Percentiles rank a stretch among this genome's conserved stretches.
Conservation (phyloP, 2,329 filamentous ascomycete species). For the Dissoconium aciculare region DNA sequence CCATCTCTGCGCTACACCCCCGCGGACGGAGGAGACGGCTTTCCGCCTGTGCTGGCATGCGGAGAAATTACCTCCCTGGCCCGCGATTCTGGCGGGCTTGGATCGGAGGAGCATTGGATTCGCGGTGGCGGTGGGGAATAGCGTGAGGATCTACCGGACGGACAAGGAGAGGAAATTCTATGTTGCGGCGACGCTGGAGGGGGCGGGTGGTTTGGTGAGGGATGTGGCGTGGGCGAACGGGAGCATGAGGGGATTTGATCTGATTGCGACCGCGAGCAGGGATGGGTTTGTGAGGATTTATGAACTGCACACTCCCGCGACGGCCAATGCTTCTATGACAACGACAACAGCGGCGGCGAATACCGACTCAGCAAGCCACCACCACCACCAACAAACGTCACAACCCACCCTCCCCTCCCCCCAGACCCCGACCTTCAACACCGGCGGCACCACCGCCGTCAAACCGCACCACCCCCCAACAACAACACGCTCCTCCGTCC, state of each 20-base stretch:
- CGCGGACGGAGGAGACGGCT: constrained; percentile 68
- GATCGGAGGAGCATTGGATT: constrained; percentile 63
- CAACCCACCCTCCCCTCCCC: background rate
- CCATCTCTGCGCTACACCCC: constrained; percentile 53
- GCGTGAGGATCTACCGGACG: constrained; percentile 71
- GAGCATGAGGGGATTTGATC: constrained; percentile 77
- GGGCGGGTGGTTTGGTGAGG: constrained; percentile 57
- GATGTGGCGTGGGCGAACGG: constrained; percentile 89
- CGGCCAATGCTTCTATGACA: constrained; percentile 33
- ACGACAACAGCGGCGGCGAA: background rate
- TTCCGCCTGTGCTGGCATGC: constrained; percentile 83
- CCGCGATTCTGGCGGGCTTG: constrained; percentile 64
- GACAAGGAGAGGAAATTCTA: constrained; percentile 65
- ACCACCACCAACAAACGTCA: constrained; percentile 7
- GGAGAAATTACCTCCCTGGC: constrained; percentile 66
- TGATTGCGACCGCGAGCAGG: constrained; percentile 82
- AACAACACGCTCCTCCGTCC: constrained; percentile 35
- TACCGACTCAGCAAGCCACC: constrained; percentile 9
- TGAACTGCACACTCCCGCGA: constrained; percentile 48
- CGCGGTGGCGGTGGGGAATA: constrained; percentile 73
- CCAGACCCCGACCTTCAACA: constrained; percentile 6
- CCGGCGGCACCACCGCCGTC: constrained; percentile 7
- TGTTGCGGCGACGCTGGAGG: constrained; percentile 58
- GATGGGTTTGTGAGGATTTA: constrained; percentile 87
- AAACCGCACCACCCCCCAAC: too few relatives aligned